Evolutionary conservation across 768 basidiomycete genomes (phyloP).

Genomic region (Boletales sp.): DNA sequence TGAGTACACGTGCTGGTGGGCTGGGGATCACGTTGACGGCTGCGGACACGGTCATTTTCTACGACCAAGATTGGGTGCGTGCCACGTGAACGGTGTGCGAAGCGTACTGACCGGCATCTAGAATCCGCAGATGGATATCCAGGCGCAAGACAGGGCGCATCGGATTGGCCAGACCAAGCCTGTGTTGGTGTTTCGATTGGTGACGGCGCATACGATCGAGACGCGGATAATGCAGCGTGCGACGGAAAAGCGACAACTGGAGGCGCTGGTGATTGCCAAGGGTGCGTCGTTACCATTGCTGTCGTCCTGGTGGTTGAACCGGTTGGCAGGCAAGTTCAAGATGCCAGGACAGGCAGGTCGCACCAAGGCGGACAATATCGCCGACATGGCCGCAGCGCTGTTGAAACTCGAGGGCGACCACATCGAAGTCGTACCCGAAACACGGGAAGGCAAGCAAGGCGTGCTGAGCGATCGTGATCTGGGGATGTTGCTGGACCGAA

Average conservation of each 20-base stretch:
- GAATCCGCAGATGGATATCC: conserved; percentile 96
- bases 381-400: conserved; percentile 76
- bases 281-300: conserved; percentile 37
- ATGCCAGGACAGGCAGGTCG: conserved; percentile 56
- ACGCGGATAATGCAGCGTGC: conserved; percentile 89
- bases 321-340: conserved; percentile 69
- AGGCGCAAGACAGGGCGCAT: conserved; percentile 94
- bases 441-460: conserved; percentile 56
- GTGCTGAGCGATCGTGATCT: conserved; percentile 84
- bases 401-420: conserved; percentile 84
- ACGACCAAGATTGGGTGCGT: conserved; percentile 24
- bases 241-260: conserved; percentile 82
- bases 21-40: conserved; percentile 96
- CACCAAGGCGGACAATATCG: conserved; percentile 61
- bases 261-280: conserved; percentile 93
- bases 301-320: too few species aligned
- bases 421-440: conserved; percentile 79
- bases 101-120: conserved; percentile 24
- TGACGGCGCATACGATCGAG: conserved; percentile 88
- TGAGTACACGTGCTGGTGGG: conserved; percentile 94
- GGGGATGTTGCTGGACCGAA: conserved; percentile 74
- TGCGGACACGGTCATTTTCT: conserved; percentile 29
- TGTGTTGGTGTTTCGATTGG: conserved; percentile 84
- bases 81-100: neutral
- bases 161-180: conserved; percentile 93